These are phyloP conservation scores for Diddensiella caesifluorescens DNA, from an alignment of 805 yeast genomes.

Conservation along the genomic window DNA sequence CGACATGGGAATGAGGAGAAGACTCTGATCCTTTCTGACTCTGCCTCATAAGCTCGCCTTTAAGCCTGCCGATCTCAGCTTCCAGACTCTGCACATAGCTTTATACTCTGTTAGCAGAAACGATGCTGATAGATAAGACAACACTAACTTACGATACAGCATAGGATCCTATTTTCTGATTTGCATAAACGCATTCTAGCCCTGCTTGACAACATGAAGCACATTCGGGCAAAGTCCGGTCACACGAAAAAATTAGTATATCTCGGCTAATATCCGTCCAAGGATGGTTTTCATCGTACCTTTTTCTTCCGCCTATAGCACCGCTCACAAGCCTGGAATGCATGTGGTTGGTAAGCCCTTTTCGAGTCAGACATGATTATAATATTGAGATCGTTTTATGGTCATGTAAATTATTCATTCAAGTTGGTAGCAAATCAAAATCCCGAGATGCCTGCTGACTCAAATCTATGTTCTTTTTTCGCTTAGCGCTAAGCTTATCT, in stretches of 20 bases:
- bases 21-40: too few relatives aligned
- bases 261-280: too few relatives aligned
- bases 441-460: too few relatives aligned
- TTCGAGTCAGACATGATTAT: too few relatives aligned
- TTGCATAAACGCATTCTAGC: conserved; percentile 13
- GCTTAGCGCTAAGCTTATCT: too few relatives aligned
- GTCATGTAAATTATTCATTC: too few relatives aligned
- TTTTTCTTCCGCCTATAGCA: conserved; percentile 21
- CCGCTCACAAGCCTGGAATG: conserved; percentile 22
- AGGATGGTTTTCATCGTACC: conserved; percentile 9
- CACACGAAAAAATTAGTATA: conserved; percentile 19
- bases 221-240: conserved; percentile 19
- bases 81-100: conserved; percentile 15
- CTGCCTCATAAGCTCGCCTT: conserved; percentile 6
- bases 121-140: neutral
- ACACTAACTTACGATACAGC: conserved; percentile 10
- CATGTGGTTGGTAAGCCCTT: conserved; percentile 9
- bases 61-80: conserved; percentile 2
- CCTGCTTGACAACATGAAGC: conserved; percentile 10
- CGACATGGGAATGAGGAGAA: too few relatives aligned
- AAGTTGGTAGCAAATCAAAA: too few relatives aligned
- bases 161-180: conserved; percentile 15
- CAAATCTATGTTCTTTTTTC: too few relatives aligned
- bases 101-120: neutral
- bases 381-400: too few relatives aligned